These are phyloP conservation scores for Solanum sejunctum DNA, from an alignment of 257 asterid genomes.

Conservation along the genomic window DNA sequence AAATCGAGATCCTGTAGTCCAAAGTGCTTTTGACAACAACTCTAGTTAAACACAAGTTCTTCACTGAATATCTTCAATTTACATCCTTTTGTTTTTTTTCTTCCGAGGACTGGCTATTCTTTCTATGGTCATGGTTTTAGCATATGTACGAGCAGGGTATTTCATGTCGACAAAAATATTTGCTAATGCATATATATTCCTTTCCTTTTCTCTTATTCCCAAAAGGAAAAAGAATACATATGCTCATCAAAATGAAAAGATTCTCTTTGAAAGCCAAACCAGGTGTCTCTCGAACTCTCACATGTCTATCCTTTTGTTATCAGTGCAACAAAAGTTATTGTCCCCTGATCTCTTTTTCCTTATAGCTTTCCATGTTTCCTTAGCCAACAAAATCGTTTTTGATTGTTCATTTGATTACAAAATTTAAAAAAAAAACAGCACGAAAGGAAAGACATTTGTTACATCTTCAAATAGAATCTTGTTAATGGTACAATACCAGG, in stretches of 20 bases:
- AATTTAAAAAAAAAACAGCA: background rate
- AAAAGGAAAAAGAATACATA: background rate
- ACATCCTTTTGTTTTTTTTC: background rate
- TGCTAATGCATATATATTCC: background rate
- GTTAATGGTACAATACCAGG: slow-evolving; percentile 28
- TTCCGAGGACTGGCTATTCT: background rate
- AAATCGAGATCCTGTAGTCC: background rate
- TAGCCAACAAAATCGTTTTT: background rate
- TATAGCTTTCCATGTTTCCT: background rate
- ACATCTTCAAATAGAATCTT: background rate
- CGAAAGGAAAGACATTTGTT: background rate
- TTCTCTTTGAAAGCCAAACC: background rate
- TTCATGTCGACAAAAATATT: background rate
- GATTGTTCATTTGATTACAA: background rate
- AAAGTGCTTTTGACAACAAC: no score
- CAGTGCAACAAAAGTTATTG: background rate
- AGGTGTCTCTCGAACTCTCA: background rate
- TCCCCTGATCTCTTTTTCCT: background rate
- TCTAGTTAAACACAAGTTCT: background rate
- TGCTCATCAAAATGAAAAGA: background rate
- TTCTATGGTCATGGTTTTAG: background rate
- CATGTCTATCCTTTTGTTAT: background rate
- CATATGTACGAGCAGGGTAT: background rate
- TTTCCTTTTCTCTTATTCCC: background rate
- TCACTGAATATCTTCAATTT: background rate